A percentile compares a stretch with the other conserved stretches of the same genome.
Conservation (phyloP, 2,329 filamentous ascomycete species). For the Sporothrix humicola region DNA sequence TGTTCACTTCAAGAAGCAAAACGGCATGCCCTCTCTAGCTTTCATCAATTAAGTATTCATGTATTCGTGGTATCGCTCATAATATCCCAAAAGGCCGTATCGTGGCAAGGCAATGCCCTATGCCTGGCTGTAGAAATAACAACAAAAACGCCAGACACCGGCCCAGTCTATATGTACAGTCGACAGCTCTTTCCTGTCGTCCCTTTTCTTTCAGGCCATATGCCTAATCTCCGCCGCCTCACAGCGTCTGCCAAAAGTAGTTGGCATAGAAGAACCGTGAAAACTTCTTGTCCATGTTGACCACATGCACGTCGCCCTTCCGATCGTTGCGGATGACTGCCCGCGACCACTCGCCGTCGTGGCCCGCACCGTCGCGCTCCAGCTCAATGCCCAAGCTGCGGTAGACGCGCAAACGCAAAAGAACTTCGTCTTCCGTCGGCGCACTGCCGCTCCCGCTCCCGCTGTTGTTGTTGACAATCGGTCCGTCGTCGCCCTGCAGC, state of each 20-base stretch:
- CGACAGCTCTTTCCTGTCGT: too few species aligned
- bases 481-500: conserved; percentile 81
- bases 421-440: conserved; percentile 66
- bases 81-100: conserved; percentile 8
- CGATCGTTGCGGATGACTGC: conserved; percentile 83
- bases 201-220: not conserved
- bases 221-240: conserved; percentile 37
- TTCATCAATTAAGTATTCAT: not conserved
- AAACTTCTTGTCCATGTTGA: conserved; percentile 93
- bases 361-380: conserved; percentile 68
- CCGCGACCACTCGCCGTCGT: conserved; percentile 80
- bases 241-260: conserved; percentile 93
- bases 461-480: conserved; percentile 26
- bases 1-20: not conserved
- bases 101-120: not conserved
- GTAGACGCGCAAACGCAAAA: conserved; percentile 86
- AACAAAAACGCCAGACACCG: conserved; percentile 30
- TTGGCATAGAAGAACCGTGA: conserved; percentile 92
- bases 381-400: conserved; percentile 89
- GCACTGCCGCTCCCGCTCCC: conserved; percentile 40
- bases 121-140: not conserved
- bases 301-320: conserved; percentile 91
- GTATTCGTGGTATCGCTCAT: conserved; percentile 28
- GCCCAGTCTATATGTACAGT: conserved; percentile 18
- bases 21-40: not conserved